These are phyloP conservation scores for Sergeia podlipaevii DNA, from an alignment of 208 protist genomes.

Conservation along the genomic window DNA sequence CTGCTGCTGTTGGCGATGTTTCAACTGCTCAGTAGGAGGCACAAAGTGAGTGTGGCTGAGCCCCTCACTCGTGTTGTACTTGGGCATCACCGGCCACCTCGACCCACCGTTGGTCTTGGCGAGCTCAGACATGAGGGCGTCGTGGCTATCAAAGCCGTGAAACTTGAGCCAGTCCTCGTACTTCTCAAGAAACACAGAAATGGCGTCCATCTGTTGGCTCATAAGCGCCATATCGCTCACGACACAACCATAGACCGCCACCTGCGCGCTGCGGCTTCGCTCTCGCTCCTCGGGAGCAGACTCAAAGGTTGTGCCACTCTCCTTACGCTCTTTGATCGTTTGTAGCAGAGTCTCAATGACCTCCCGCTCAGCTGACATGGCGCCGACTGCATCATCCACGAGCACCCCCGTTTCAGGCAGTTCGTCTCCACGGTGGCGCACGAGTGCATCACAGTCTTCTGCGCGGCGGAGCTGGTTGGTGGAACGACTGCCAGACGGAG, in stretches of 20 bases:
- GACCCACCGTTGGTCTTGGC: slow-evolving; percentile 21
- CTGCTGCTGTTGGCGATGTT: no score
- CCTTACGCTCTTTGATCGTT: slow-evolving; percentile 49
- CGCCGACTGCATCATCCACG: slow-evolving; percentile 34
- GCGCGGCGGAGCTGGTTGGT: neutral
- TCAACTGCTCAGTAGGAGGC: slow-evolving; percentile 23
- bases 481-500: neutral
- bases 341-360: slow-evolving; percentile 57
- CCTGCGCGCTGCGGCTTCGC: slow-evolving; percentile 46
- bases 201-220: slow-evolving; percentile 36
- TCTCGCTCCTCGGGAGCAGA: slow-evolving; percentile 33
- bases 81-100: slow-evolving; percentile 16
- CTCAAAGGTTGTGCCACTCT: slow-evolving; percentile 29
- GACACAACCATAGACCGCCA: slow-evolving; percentile 76
- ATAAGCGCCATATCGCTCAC: slow-evolving; percentile 76
- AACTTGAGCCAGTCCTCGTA: slow-evolving; percentile 74
- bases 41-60: slow-evolving; percentile 25
- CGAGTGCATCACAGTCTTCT: slow-evolving; percentile 3
- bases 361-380: slow-evolving; percentile 50
- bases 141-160: slow-evolving; percentile 45
- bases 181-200: slow-evolving; percentile 44
- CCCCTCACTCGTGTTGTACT: slow-evolving; percentile 2
- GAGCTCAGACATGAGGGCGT: slow-evolving; percentile 48
- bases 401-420: slow-evolving; percentile 11
- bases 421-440: neutral